Base-by-base conservation (phyloP, 345 rosid species). In the Excoecaria agallocha region DNA sequence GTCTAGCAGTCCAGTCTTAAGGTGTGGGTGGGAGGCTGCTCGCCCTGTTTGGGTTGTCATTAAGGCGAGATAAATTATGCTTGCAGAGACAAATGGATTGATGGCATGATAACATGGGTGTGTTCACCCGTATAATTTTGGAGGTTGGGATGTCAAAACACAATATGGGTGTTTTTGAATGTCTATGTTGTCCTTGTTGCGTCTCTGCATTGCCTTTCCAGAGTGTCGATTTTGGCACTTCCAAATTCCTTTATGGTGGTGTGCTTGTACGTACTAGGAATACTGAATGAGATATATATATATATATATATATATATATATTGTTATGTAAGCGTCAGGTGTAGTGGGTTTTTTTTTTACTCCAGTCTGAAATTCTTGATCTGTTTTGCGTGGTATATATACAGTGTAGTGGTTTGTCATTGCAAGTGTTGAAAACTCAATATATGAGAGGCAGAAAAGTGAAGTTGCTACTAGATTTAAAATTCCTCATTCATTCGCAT, bases 1-100 rank as follows among this genome's bases (percentile, higher is more conserved):
- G 77, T 83, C 77, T 72, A 60, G 54, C 48, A 52, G 83, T 78
- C 74, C 75, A 71, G 77, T 82, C 68, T 30, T 45, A 59, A 0
- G 74, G 56, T 56, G 74, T 66, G 70, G 79, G 46, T 46, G 77
- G 55, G 12, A 55, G 79, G 78, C 70, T 54, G 79, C 39, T 54
- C 71, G 80, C 55, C 58, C 79, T 73, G 82, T 73, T 19, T 1
- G 41, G 71, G 75, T 71, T 65, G 63, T 67, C 65, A 25, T 22
- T 35, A 19, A 8, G 62, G 73, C 74, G 55, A 24, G 41, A 59
- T 59, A 72, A 35, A 35, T 56, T 41, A 41, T 38, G 60, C 61
- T 58, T 65, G 39, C 60, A 12, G 25, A 66, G 66, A 74, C 13
- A 68, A 49, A 56, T n/a, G 38, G 58, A 30, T 51, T 16, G 73